Evolutionary conservation across 306 rosid genomes (phyloP).

Genomic region (Alnus rubra): DNA sequence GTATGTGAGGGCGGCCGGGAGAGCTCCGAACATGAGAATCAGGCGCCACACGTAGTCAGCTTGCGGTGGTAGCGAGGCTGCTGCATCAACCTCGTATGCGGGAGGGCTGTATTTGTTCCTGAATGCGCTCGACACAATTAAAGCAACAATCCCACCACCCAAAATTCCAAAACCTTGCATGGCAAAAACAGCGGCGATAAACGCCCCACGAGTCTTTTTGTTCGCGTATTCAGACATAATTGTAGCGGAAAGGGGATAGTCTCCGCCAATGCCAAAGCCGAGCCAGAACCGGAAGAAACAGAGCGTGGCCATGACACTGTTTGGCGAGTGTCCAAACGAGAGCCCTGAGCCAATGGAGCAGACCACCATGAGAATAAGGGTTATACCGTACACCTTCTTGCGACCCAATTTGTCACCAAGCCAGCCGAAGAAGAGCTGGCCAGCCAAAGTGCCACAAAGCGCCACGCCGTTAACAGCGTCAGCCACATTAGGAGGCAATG

Average conservation of each 20-base stretch:
- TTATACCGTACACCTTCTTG: slow-evolving; percentile 16
- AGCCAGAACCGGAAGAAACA: slow-evolving; percentile 23
- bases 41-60: slow-evolving; percentile 9
- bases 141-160: slow-evolving; percentile 12
- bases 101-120: neutral
- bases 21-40: slow-evolving; percentile 19
- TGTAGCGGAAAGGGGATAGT: slow-evolving; percentile 20
- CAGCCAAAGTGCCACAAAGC: slow-evolving; percentile 19
- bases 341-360: slow-evolving; percentile 21
- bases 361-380: slow-evolving; percentile 16
- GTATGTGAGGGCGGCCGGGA: slow-evolving; percentile 20
- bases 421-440: slow-evolving; percentile 25
- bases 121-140: slow-evolving; percentile 10
- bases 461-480: slow-evolving; percentile 19
- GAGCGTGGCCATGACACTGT: slow-evolving; percentile 8
- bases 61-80: neutral
- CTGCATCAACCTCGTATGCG: neutral
- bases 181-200: slow-evolving; percentile 20
- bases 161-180: slow-evolving; percentile 24
- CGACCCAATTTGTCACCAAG: slow-evolving; percentile 18
- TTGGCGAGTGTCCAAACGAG: neutral
- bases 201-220: slow-evolving; percentile 26
- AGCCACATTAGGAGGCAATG: slow-evolving; percentile 21
- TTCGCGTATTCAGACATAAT: slow-evolving; percentile 23
- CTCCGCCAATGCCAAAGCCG: slow-evolving; percentile 26